Conservation (phyloP, 2,329 filamentous ascomycete genomes). For the Cytospora leucostoma region DNA sequence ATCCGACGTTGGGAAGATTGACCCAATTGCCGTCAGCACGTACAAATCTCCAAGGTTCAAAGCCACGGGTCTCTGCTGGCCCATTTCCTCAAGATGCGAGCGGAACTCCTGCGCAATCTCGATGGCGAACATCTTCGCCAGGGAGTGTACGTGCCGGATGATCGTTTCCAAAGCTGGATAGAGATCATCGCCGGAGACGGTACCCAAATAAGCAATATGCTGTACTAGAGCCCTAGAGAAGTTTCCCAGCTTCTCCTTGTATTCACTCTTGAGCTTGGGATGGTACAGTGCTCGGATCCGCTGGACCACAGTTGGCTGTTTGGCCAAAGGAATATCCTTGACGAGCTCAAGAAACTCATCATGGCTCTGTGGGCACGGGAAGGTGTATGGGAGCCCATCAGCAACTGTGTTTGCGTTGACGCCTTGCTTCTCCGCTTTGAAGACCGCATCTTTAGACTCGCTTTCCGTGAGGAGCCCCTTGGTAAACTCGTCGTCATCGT, state of each 20-base stretch:
- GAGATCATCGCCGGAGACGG: slow-evolving; percentile 47
- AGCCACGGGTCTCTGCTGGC: slow-evolving; percentile 49
- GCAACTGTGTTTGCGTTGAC: slow-evolving; percentile 45
- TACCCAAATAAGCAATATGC: slow-evolving; percentile 55
- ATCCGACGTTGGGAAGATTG: slow-evolving; percentile 91
- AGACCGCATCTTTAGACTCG: slow-evolving; percentile 56
- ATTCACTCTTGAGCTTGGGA: slow-evolving; percentile 78
- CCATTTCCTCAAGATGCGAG: slow-evolving; percentile 64
- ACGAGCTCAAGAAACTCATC: slow-evolving; percentile 71
- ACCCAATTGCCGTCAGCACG: slow-evolving; percentile 79
- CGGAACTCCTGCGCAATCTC: slow-evolving; percentile 79
- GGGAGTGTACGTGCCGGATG: slow-evolving; percentile 87
- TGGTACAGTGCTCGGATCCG: slow-evolving; percentile 91
- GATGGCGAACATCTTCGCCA: slow-evolving; percentile 81
- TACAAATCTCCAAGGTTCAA: slow-evolving; percentile 72
- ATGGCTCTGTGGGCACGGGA: slow-evolving; percentile 79
- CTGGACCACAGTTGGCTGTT: slow-evolving; percentile 79
- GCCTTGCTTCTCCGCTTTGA: slow-evolving; percentile 49
- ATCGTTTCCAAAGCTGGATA: slow-evolving; percentile 75
- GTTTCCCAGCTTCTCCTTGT: slow-evolving; percentile 77
- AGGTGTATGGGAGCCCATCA: slow-evolving; percentile 75
- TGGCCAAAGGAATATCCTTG: slow-evolving; percentile 60
- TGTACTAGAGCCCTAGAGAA: slow-evolving; percentile 69
- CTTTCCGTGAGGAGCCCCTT: slow-evolving; percentile 65
- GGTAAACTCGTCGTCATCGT: slow-evolving; percentile 70